Evolutionary conservation across 2,329 filamentous ascomycete species (phyloP), one percentile per base, ranked within the genome.

Genomic region (Ophiostoma quercus): DNA sequence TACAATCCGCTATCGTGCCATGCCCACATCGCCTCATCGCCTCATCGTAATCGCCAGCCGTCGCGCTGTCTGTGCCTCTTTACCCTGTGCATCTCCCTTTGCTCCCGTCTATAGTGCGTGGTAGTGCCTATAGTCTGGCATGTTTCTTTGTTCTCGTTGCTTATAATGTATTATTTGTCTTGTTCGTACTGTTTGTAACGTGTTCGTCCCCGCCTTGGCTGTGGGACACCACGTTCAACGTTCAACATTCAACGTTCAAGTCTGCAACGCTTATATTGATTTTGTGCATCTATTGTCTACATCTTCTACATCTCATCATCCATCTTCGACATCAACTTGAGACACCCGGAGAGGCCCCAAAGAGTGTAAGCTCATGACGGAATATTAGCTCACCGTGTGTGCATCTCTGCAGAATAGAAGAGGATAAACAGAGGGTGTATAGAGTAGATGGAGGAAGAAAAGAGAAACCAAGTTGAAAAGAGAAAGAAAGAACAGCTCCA

Each of bases 71-170:
- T 57, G 57, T 62, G 57, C 57, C 57, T 29, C 22, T 14, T 41
- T 12, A 8, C 34, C 12, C 25, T 62, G 57, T 34, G 3, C 57
- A 62, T 62, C 25, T 62, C 22, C 51, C 57, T 62, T 62, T 62
- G 25, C 25, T 32, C 25, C 57, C 57, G 57, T 62, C 57, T 8
- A 62, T 57, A 62, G 57, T 62, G 25, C 32, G 47, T 51, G 47
- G 8, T 51, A 19, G n/a, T 51, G 47, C 47, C 16, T 51, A 9
- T 19, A 19, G 47, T n/a, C 2, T 51, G 16, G 47, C 7, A 19
- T 57, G n/a, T 57, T 25, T 57, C 51, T 57, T 57, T 57, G 51
- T 57, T 57, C 51, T 22, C 43, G 16, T 47, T n/a, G 43, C 43
- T 47, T 47, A 41, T 41, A 12, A 12, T 14, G 11, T 41, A 41